These are phyloP conservation scores for Xerocomus brunneocitrinus DNA, from an alignment of 768 basidiomycete species.

Conservation along the genomic window DNA sequence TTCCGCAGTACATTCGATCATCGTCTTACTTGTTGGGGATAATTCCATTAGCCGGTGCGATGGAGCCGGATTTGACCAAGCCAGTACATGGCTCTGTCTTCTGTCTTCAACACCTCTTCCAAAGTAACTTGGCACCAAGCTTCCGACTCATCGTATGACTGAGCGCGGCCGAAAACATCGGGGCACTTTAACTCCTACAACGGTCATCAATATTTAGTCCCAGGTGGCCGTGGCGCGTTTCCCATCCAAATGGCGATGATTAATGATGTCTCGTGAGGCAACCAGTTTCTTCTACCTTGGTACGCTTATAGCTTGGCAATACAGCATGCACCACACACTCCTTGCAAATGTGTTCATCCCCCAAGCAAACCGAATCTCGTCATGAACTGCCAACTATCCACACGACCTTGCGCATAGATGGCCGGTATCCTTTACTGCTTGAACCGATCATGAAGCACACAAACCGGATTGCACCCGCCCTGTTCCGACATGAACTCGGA, in stretches of 20 bases:
- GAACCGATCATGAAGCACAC: not conserved
- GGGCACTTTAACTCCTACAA: too few relatives aligned
- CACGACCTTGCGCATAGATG: not conserved
- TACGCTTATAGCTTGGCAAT: not conserved
- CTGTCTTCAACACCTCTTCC: not conserved
- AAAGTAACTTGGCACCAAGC: not conserved
- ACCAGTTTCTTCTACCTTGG: not conserved
- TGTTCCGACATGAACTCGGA: not conserved
- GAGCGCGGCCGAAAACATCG: not conserved
- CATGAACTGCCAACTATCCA: not conserved
- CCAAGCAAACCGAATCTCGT: not conserved
- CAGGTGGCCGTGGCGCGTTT: too few relatives aligned
- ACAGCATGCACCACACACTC: not conserved
- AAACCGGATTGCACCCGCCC: not conserved
- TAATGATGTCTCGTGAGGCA: not conserved
- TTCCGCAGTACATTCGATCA: too few relatives aligned
- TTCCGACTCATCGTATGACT: not conserved
- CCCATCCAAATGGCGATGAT: too few relatives aligned
- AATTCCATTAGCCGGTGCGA: not conserved
- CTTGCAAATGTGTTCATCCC: not conserved
- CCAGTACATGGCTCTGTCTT: not conserved
- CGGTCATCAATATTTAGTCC: too few relatives aligned
- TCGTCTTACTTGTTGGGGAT: too few relatives aligned
- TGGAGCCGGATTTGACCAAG: not conserved
- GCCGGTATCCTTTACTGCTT: not conserved